These are phyloP conservation scores for Wickerhamomyces subpelliculosus DNA, from an alignment of 805 yeast genomes.

Conservation along the genomic window DNA sequence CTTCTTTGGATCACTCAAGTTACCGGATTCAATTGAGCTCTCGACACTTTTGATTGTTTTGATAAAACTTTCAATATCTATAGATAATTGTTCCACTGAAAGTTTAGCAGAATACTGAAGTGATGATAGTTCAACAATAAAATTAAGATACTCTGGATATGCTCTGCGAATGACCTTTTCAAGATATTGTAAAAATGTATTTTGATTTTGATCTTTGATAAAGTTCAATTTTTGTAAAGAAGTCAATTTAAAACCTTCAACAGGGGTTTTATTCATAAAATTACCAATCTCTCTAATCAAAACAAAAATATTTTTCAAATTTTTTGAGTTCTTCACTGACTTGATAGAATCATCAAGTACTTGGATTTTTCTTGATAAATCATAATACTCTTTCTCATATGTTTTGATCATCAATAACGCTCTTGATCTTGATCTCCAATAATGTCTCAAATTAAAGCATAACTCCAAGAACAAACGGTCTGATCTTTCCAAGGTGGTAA, in stretches of 20 bases:
- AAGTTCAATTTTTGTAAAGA: constrained; percentile 87
- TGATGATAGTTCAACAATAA: constrained; percentile 60
- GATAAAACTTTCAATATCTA: constrained; percentile 62
- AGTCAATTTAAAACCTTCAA: constrained; percentile 83
- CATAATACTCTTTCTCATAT: constrained; percentile 73
- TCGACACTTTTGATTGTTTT: constrained; percentile 61
- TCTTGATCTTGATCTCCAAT: constrained; percentile 90
- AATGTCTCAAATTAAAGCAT: constrained; percentile 74
- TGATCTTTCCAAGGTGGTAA: constrained; percentile 73
- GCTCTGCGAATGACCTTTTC: constrained; percentile 81
- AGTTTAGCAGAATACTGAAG: constrained; percentile 55
- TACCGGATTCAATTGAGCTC: constrained; percentile 73
- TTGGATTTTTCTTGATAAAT: constrained; percentile 59
- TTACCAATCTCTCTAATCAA: constrained; percentile 90
- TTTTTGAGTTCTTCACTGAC: constrained; percentile 56
- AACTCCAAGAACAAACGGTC: constrained; percentile 81
- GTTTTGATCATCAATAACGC: constrained; percentile 66
- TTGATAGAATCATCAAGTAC: constrained; percentile 68
- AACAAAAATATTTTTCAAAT: constrained; percentile 67
- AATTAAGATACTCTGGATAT: constrained; percentile 71
- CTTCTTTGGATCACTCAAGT: constrained; percentile 66
- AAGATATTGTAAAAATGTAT: constrained; percentile 86
- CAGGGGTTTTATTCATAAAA: constrained; percentile 95
- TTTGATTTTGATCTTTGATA: constrained; percentile 82
- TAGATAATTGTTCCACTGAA: constrained; percentile 73